phyloP scores from a whole-genome alignment of 768 basidiomycete species.

The Artomyces pyxidatus region DNA sequence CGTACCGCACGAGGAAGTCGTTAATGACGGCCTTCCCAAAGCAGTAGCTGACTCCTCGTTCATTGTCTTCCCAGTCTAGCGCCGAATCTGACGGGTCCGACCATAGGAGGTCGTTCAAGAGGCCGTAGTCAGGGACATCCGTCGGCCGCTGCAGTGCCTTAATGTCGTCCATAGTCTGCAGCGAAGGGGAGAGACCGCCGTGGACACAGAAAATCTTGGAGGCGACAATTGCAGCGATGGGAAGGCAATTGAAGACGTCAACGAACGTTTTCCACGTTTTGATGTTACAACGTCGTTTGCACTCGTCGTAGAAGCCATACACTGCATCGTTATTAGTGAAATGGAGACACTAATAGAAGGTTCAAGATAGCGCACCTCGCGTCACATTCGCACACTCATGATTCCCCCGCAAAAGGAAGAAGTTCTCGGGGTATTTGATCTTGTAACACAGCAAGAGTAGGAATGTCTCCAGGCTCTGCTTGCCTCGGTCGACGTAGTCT shows the following conservation, averaged over 20 bases:
- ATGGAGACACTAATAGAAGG: constrained; percentile 3
- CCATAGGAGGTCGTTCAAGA: constrained; percentile 96
- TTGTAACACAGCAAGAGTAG: constrained; percentile 96
- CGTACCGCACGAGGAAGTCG: constrained; percentile 88
- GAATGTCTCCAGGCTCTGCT: constrained; percentile 97
- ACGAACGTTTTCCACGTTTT: constrained; percentile 99
- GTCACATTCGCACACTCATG: constrained; percentile 99
- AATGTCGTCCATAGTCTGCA: constrained; percentile 97
- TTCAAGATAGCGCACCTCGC: constrained; percentile 55
- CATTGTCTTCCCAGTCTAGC: constrained; percentile 98
- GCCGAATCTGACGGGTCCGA: constrained; percentile 98
- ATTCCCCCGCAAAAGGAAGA: constrained; percentile 95
- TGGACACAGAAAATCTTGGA: constrained; percentile 99
- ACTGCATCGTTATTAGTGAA: constrained; percentile 40
- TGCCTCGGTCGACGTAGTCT: constrained; percentile 98
- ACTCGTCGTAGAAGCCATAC: constrained; percentile 99
- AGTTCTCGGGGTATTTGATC: constrained; percentile 99
- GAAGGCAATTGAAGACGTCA: constrained; percentile 98
- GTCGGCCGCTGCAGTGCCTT: constrained; percentile 96
- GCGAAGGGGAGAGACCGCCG: constrained; percentile 86
- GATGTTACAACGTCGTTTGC: constrained; percentile 98
- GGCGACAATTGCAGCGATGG: constrained; percentile 96
- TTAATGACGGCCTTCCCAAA: constrained; percentile 98
- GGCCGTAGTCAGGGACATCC: constrained; percentile 96
- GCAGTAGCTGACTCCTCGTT: constrained; percentile 97